Base-by-base conservation (phyloP, 352 stramenopile species). In the Globisporangium polare region DNA sequence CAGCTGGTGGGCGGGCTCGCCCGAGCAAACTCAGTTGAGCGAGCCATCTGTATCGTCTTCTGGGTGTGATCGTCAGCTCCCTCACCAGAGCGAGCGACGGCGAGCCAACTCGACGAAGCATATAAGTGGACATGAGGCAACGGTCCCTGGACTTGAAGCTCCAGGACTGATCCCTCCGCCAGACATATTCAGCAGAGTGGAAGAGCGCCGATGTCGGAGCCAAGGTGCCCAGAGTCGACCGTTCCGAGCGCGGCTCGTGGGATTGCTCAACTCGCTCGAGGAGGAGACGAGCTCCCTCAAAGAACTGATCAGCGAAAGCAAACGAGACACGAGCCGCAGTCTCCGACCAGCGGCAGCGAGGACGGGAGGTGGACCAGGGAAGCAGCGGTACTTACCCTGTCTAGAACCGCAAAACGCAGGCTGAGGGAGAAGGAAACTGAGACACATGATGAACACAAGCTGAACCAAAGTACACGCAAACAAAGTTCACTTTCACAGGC, bases 241-340 rank as follows among this genome's bases (percentile, higher is more conserved):
- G 24, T 75, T 92, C 29, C 80, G 82, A 24, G 65, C 80, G 22
- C 75, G 83, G 13, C 62, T 90, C 7, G 77, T 92, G 7, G 75
- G 78, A 2, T 65, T 92, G 9, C 66, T 90, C 27, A 83, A 72
- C 18, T 88, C 83, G 18, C 74, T 92, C 18, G 78, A 92, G 60
- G 80, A 89, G 46, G 78, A 90, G 63, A 88, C 83, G 12, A 79
- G 63, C 12, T 75, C 80, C 9, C 86, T 72, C 42, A 75, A 75
- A 31, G 66, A 69, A 39, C 31, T 75, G 17, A 51, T 76, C n/a
- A 42, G 45, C 4, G 56, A 45, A 3, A 39, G 17, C 35, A 33
- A 50, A 50, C 29, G n/a, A 29, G 46, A 47, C 7, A 50, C 31
- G 26, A 41, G 20, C 12, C 53, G 50, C 17, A 45, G 29, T 8